These are phyloP conservation scores for Saccharomycopsis fibuligera DNA, from an alignment of 805 yeast species.

Conservation along the genomic window DNA sequence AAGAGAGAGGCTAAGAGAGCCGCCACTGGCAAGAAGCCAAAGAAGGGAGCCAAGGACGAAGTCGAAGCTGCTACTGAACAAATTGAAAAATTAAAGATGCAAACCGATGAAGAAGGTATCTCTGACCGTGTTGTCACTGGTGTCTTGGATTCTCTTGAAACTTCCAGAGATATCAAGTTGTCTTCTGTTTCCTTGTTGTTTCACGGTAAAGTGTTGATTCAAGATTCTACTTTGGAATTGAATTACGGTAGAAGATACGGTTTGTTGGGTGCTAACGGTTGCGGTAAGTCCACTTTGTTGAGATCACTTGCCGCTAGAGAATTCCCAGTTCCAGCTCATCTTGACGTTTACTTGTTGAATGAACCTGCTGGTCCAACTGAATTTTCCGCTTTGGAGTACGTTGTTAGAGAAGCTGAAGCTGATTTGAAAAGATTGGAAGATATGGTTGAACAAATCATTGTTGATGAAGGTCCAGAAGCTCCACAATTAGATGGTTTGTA, in stretches of 20 bases:
- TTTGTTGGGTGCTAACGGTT: slow-evolving; percentile 95
- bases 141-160: slow-evolving; percentile 80
- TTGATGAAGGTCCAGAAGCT: slow-evolving; percentile 91
- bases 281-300: slow-evolving; percentile 95
- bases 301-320: slow-evolving; percentile 94
- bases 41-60: slow-evolving; percentile 47
- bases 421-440: slow-evolving; percentile 90
- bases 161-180: slow-evolving; percentile 91
- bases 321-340: slow-evolving; percentile 86
- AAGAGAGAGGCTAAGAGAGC: slow-evolving; percentile 97
- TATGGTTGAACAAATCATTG: slow-evolving; percentile 80
- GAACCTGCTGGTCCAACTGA: slow-evolving; percentile 98
- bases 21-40: slow-evolving; percentile 68
- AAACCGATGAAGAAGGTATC: slow-evolving; percentile 87
- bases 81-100: slow-evolving; percentile 82
- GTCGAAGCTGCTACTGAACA: slow-evolving; percentile 62
- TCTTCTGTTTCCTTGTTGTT: slow-evolving; percentile 85
- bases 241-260: slow-evolving; percentile 98
- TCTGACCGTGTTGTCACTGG: slow-evolving; percentile 98
- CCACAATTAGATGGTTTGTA: slow-evolving; percentile 79
- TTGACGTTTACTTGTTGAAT: slow-evolving; percentile 87
- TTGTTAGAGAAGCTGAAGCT: slow-evolving; percentile 91
- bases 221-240: slow-evolving; percentile 86
- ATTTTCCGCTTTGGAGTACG: slow-evolving; percentile 88
- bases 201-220: slow-evolving; percentile 95